phyloP scores from a whole-genome alignment of 805 yeast species.

The Nakazawaea molendinolei region DNA sequence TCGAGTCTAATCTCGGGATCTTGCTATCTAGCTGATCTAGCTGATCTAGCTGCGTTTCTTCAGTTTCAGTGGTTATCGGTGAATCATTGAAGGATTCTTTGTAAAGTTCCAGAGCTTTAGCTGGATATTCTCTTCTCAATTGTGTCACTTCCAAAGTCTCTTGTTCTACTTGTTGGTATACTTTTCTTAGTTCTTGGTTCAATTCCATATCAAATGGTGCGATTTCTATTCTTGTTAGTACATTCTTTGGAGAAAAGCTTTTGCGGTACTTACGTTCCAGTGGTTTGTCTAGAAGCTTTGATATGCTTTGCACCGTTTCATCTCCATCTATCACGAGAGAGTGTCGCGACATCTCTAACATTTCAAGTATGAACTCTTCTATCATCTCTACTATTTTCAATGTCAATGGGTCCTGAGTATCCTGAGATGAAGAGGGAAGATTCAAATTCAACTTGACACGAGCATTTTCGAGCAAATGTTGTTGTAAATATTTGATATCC shows the following conservation, averaged over 20 bases:
- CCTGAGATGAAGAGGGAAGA: conserved; percentile 30
- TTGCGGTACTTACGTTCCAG: conserved; percentile 15
- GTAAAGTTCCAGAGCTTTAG: conserved; percentile 29
- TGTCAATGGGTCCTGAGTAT: conserved; percentile 37
- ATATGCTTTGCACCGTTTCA: conserved; percentile 24
- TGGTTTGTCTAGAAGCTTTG: conserved; percentile 17
- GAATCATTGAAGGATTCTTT: conserved; percentile 24
- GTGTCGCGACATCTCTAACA: conserved; percentile 50
- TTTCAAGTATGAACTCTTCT: conserved; percentile 39
- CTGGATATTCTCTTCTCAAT: conserved; percentile 48
- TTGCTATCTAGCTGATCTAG: conserved; percentile 4
- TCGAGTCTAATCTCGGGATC: conserved; percentile 7
- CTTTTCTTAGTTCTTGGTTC: conserved; percentile 49
- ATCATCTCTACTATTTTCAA: conserved; percentile 35
- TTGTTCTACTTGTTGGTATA: conserved; percentile 55
- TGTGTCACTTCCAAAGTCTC: conserved; percentile 51
- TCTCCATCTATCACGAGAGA: conserved; percentile 55
- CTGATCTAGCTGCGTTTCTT: conserved; percentile 1
- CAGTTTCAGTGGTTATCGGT: too few relatives aligned
- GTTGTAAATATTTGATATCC: conserved; percentile 45
- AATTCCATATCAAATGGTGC: conserved; percentile 69
- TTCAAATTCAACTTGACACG: conserved; percentile 40
- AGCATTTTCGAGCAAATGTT: conserved; percentile 34
- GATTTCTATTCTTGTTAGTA: conserved; percentile 25
- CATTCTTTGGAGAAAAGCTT: background rate